Evolutionary conservation across 75 land plant species (phyloP), one percentile per base, ranked within the genome.

Genomic region (Selaginella moellendorffii): DNA sequence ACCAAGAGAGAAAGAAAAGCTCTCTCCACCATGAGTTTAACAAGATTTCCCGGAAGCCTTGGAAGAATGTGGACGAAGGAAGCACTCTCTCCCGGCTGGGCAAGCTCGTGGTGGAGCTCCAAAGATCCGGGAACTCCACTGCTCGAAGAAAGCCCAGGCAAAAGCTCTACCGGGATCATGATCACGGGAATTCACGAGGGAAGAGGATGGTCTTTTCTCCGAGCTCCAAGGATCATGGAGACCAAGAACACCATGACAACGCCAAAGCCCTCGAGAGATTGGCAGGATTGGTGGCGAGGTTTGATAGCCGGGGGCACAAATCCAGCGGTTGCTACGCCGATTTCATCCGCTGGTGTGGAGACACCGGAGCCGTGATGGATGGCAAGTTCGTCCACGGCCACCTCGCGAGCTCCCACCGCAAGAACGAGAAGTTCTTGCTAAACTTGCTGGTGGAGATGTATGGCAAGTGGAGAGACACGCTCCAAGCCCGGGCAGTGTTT

Each of bases 361-460:
- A 36, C 10, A 5, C 46, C 46, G 14, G 46, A 36, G 46, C 14
- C 10, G 46, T 36, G 14, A 36, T 14, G 14, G 46, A 36, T 36
- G 46, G 46, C 46, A 36, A 14, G 46, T 36, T 36, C 14, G 14
- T 36, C 46, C 46, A 36, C 14, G 46, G 10, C 14, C 46, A 36
- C 46, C 5, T 36, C 14, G 46, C 14, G 14, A 36, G 14, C 46
- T 36, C 46, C 5, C 46, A 5, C 46, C 46, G 46, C 10, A 36
- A 14, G 46, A 14, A 36, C 46, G 14, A 36, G 5, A 36, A 36
- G 46, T 36, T 36, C 46, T 14, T 36, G 5, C 46, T 36, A 5
- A 36, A 36, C 46, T 36, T 36, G 14, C 46, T 36, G 46, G 59
- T 56, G 19, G 59, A 56, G 19, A 56, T 56, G 59, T 56, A 21